Conservation (phyloP, 225 moss, liverwort and hornwort species). For the Polytrichum commune region DNA sequence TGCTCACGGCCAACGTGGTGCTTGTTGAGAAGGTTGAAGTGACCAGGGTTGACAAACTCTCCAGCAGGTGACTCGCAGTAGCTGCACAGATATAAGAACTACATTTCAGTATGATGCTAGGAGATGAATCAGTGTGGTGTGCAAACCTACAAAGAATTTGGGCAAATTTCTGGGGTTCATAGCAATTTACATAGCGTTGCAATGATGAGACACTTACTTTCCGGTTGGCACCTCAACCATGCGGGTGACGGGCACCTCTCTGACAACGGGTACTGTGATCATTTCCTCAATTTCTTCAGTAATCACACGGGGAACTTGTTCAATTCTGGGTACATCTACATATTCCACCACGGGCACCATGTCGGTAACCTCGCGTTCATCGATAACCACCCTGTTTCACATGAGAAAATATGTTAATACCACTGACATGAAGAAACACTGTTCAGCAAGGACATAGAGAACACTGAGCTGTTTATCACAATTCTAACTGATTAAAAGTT, state of each 20-base stretch:
- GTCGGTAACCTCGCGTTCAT: slow-evolving; percentile 45
- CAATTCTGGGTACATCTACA: slow-evolving; percentile 36
- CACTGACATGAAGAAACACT: too few relatives aligned
- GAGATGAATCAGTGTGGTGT: too few relatives aligned
- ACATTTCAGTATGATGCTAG: too few relatives aligned
- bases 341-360: slow-evolving; percentile 52
- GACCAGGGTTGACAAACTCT: slow-evolving; percentile 28
- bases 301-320: slow-evolving; percentile 42
- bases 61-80: slow-evolving; percentile 37
- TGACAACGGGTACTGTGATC: slow-evolving; percentile 44
- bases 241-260: slow-evolving; percentile 46
- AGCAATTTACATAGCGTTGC: neutral
- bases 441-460: too few relatives aligned
- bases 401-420: too few relatives aligned
- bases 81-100: slow-evolving; percentile 6
- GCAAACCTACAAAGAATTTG: too few relatives aligned
- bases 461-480: too few relatives aligned
- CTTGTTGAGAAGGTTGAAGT: slow-evolving; percentile 22
- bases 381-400: slow-evolving; percentile 28
- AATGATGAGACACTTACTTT: slow-evolving; percentile 34
- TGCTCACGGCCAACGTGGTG: slow-evolving; percentile 5
- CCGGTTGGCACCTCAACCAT: slow-evolving; percentile 53
- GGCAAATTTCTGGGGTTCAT: neutral
- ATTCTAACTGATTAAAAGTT: too few relatives aligned
- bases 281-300: slow-evolving; percentile 38